Percentiles rank a stretch among this genome's conserved stretches.
phyloP scores from a whole-genome alignment of 2,329 filamentous ascomycete species.

The Epichloe uncinata region DNA sequence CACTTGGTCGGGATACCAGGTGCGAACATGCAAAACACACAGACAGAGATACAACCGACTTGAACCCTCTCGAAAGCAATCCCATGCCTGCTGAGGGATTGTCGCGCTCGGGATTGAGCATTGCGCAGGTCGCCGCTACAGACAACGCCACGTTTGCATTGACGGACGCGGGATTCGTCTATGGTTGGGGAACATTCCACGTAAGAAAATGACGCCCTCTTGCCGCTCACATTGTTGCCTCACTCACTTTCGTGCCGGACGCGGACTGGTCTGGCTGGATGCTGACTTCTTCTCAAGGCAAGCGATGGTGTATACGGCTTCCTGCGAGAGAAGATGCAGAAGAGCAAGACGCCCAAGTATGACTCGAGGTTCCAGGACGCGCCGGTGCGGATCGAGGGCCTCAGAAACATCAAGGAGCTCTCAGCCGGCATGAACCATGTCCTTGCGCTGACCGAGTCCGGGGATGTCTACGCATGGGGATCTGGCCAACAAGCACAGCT shows the following conservation, averaged over 20 bases:
- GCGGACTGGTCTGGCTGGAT: background rate
- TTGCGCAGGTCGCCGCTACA: constrained; percentile 46
- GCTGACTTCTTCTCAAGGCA: constrained; percentile 1
- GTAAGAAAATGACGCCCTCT: constrained; percentile 25
- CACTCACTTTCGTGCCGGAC: no score
- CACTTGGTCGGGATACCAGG: constrained; percentile 43
- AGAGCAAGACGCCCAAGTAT: constrained; percentile 21
- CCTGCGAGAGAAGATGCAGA: constrained; percentile 14
- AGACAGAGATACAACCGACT: constrained; percentile 28
- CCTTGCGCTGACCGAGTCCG: constrained; percentile 45
- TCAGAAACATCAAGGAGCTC: constrained; percentile 47
- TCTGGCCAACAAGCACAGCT: constrained; percentile 33
- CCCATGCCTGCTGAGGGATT: constrained; percentile 32
- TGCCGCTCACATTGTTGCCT: no score
- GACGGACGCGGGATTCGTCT: constrained; percentile 54
- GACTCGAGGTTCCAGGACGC: constrained; percentile 9
- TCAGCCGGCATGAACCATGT: constrained; percentile 53
- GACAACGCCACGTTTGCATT: constrained; percentile 58
- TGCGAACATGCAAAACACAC: constrained; percentile 27
- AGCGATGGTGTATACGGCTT: constrained; percentile 7
- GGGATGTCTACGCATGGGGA: constrained; percentile 17
- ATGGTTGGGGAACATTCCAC: constrained; percentile 66
- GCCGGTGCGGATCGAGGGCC: constrained; percentile 35
- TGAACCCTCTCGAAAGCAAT: constrained; percentile 46
- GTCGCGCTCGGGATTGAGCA: constrained; percentile 37